phyloP scores from a whole-genome alignment of 257 asterid species.

The Nicotiana tomentosiformis region DNA sequence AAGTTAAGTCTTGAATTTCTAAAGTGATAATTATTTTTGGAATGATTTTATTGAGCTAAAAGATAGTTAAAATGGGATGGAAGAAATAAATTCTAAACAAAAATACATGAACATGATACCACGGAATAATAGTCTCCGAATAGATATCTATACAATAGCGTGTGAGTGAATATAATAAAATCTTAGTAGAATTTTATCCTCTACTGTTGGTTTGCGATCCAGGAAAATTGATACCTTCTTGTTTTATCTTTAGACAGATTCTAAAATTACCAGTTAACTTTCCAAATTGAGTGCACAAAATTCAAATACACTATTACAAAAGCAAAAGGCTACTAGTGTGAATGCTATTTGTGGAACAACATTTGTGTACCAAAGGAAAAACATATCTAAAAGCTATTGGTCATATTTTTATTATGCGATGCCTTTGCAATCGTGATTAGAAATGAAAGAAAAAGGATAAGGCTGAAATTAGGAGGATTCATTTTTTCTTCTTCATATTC shows the following conservation, averaged over 20 bases:
- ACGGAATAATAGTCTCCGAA: not conserved
- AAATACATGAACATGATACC: not conserved
- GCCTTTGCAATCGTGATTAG: not conserved
- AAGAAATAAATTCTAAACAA: not conserved
- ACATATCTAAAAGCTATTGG: not conserved
- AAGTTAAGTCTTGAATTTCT: no score
- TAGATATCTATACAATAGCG: not conserved
- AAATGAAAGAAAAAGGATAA: not conserved
- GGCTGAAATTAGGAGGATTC: not conserved
- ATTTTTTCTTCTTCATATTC: not conserved
- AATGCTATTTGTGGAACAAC: not conserved
- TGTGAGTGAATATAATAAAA: not conserved
- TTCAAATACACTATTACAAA: not conserved
- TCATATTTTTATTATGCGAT: not conserved
- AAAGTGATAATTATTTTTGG: no score
- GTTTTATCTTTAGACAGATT: not conserved
- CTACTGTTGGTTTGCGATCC: conserved; percentile 5
- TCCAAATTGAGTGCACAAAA: not conserved
- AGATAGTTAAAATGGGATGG: no score
- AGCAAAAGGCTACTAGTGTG: not conserved
- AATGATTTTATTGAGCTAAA: no score
- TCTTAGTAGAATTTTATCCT: not conserved
- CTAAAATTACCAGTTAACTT: not conserved
- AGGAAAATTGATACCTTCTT: not conserved
- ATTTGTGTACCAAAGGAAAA: not conserved